These are phyloP conservation scores for Elsinoe ampelina DNA, from an alignment of 2,329 filamentous ascomycete species.

Conservation along the genomic window DNA sequence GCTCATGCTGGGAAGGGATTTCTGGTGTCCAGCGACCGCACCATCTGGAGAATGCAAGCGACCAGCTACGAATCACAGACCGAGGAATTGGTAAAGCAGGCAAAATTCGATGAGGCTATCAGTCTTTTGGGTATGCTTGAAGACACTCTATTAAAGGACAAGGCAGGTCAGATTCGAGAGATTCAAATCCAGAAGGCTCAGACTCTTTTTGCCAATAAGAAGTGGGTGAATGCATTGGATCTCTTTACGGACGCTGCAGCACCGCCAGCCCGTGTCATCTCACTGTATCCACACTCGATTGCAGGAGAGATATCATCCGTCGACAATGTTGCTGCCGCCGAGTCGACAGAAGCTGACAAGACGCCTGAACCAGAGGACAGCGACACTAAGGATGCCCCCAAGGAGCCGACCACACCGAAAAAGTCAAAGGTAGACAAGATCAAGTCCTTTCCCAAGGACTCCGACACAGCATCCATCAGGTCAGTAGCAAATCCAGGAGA, in stretches of 20 bases:
- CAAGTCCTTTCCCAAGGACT: slow-evolving; percentile 37
- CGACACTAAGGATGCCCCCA: slow-evolving; percentile 19
- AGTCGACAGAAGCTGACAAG: slow-evolving; percentile 29
- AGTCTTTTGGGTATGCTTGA: slow-evolving; percentile 84
- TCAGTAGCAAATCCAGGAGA: slow-evolving; percentile 52
- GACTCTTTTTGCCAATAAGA: slow-evolving; percentile 68
- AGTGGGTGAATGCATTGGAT: slow-evolving; percentile 78
- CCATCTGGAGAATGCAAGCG: slow-evolving; percentile 92
- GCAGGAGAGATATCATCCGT: slow-evolving; percentile 68
- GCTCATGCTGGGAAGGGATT: slow-evolving; percentile 95
- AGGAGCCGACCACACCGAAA: slow-evolving; percentile 26
- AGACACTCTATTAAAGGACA: slow-evolving; percentile 78
- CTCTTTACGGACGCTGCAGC: slow-evolving; percentile 85
- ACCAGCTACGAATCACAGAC: slow-evolving; percentile 87
- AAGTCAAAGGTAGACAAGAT: slow-evolving; percentile 41
- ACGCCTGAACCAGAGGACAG: slow-evolving; percentile 19
- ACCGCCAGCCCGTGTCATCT: slow-evolving; percentile 78
- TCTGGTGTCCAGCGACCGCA: slow-evolving; percentile 80
- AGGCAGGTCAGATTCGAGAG: slow-evolving; percentile 68
- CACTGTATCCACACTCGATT: slow-evolving; percentile 72
- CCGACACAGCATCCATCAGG: slow-evolving; percentile 48
- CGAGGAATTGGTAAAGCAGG: slow-evolving; percentile 64
- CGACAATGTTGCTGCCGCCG: slow-evolving; percentile 42
- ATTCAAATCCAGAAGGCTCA: slow-evolving; percentile 91
- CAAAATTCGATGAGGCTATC: slow-evolving; percentile 80